Evolutionary conservation across 2,329 filamentous ascomycete species (phyloP).

Genomic region (Podosphaera fusca): DNA sequence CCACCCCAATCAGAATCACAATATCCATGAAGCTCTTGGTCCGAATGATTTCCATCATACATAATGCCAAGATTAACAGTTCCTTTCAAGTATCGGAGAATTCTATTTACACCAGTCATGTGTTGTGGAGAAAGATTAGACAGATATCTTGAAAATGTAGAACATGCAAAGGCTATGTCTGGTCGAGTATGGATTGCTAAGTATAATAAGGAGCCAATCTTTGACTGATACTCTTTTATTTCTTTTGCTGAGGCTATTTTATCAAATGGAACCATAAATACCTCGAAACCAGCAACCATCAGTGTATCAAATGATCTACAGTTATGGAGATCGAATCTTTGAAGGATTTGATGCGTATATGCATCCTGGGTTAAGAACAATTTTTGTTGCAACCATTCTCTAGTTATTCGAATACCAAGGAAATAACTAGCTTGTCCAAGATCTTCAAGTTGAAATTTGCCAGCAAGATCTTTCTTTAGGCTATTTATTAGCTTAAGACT

Average conservation of each 20-base stretch:
- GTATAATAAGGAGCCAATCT: not conserved
- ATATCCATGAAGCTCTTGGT: not conserved
- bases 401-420: too few species aligned
- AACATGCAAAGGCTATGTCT: not conserved
- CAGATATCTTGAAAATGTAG: not conserved
- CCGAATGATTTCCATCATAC: not conserved
- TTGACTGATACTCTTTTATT: not conserved
- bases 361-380: too few species aligned
- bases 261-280: not conserved
- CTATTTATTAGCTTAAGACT: too few species aligned
- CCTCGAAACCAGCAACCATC: not conserved
- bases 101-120: not conserved
- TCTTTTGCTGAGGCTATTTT: not conserved
- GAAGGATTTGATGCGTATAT: too few species aligned
- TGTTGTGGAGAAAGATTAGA: not conserved
- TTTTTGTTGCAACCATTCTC: too few species aligned
- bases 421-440: too few species aligned
- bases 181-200: not conserved
- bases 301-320: too few species aligned
- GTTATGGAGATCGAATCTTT: too few species aligned
- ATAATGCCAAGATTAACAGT: not conserved
- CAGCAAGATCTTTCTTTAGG: too few species aligned
- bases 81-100: not conserved
- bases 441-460: too few species aligned
- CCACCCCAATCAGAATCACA: not conserved